These are phyloP conservation scores for Nasturtium officinale DNA, from an alignment of 345 rosid species.

Conservation along the genomic window DNA sequence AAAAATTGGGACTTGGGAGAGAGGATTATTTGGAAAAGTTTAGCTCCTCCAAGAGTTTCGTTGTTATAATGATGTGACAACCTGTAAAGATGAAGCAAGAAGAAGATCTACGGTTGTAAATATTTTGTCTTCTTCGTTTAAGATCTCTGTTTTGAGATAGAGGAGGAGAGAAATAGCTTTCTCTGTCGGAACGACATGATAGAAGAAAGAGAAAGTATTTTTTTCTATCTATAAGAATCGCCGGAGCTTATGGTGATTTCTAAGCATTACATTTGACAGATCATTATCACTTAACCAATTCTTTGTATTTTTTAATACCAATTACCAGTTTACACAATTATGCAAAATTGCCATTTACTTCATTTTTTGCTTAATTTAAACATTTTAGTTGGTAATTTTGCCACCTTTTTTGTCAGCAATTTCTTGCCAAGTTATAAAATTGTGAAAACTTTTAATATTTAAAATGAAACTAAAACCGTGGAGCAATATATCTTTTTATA, in stretches of 20 bases:
- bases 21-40: neutral
- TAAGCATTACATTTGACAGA: constrained; percentile 25
- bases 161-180: constrained; percentile 10
- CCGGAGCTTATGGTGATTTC: constrained; percentile 26
- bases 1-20: neutral
- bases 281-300: constrained; percentile 19
- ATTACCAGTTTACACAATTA: neutral
- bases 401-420: no score
- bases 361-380: neutral
- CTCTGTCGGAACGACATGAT: constrained; percentile 11
- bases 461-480: neutral
- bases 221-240: constrained; percentile 3
- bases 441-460: neutral
- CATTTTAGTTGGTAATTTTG: neutral
- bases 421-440: neutral
- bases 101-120: constrained; percentile 32
- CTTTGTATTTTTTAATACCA: neutral
- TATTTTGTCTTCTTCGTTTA: constrained; percentile 38
- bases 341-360: neutral
- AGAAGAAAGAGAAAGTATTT: constrained; percentile 15
- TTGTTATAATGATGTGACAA: constrained; percentile 35
- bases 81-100: constrained; percentile 35
- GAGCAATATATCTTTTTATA: neutral
- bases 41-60: constrained; percentile 4
- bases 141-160: constrained; percentile 24